A percentile compares a stretch with the other conserved stretches of the same genome.
Evolutionary conservation across 2,329 filamentous ascomycete genomes (phyloP).

Genomic region (Mycogone perniciosa): DNA sequence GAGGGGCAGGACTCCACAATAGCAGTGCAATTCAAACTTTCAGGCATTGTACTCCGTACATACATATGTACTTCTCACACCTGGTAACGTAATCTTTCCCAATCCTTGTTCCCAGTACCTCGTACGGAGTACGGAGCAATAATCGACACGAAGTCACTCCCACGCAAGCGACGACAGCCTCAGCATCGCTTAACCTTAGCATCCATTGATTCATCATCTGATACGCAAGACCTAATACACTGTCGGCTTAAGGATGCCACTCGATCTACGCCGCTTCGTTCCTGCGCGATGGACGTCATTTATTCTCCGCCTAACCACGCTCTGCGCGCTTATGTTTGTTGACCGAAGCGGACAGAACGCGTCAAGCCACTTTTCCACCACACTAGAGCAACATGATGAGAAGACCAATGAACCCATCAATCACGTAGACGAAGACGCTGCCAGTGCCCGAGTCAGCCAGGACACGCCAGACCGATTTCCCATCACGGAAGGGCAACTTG

Average conservation of each 20-base stretch:
- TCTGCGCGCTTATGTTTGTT: background rate
- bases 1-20: no score
- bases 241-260: background rate
- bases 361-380: background rate
- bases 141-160: no score
- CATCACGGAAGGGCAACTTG: constrained; percentile 7
- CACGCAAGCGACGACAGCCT: no score
- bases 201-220: no score
- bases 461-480: background rate
- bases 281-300: background rate
- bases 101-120: no score
- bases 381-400: background rate
- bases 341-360: background rate
- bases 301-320: background rate
- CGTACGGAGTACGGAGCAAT: no score
- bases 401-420: background rate
- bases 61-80: no score
- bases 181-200: no score
- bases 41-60: no score
- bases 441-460: background rate
- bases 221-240: no score
- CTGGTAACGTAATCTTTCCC: no score
- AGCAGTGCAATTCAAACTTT: no score
- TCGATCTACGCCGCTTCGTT: background rate
- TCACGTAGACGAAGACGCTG: background rate